phyloP scores from a whole-genome alignment of 306 rosid genomes.

The Rosa chinensis region DNA sequence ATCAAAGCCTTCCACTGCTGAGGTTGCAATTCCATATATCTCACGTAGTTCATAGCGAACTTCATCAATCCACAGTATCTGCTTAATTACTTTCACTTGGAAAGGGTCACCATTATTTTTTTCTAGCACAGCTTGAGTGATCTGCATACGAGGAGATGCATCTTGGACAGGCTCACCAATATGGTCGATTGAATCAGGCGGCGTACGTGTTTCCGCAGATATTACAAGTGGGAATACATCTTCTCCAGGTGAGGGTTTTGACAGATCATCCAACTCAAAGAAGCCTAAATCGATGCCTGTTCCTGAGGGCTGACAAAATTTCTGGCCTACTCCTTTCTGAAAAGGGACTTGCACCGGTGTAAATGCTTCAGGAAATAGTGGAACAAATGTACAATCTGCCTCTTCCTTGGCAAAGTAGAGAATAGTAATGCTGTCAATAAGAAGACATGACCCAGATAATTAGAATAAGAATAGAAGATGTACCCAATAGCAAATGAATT shows the following conservation, averaged over 20 bases:
- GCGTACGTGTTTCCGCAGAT: conserved; percentile 63
- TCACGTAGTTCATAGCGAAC: conserved; percentile 80
- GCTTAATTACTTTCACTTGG: conserved; percentile 71
- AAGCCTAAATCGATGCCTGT: conserved; percentile 89
- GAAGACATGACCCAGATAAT: conserved; percentile 23
- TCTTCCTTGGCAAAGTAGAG: conserved; percentile 92
- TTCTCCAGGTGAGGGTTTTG: conserved; percentile 76
- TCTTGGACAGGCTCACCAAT: conserved; percentile 36
- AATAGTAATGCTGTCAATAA: conserved; percentile 64
- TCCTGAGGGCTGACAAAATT: conserved; percentile 72
- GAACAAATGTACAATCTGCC: conserved; percentile 64
- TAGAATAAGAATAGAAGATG: conserved; percentile 26
- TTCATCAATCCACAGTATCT: conserved; percentile 78
- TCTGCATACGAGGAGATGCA: conserved; percentile 61
- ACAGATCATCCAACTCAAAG: conserved; percentile 81
- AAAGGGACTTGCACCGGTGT: conserved; percentile 66
- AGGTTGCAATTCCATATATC: conserved; percentile 74
- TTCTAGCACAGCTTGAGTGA: conserved; percentile 77
- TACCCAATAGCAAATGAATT: neutral
- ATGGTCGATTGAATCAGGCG: conserved; percentile 36
- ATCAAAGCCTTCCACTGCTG: conserved; percentile 50
- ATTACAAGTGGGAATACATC: conserved; percentile 77
- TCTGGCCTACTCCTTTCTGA: conserved; percentile 79
- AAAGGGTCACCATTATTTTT: conserved; percentile 53
- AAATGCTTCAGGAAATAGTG: conserved; percentile 61